A percentile compares a stretch with the other conserved stretches of the same genome.
Evolutionary conservation across 176 grass and related monocot species (phyloP).

Genomic region (Pontederia paniculata): DNA sequence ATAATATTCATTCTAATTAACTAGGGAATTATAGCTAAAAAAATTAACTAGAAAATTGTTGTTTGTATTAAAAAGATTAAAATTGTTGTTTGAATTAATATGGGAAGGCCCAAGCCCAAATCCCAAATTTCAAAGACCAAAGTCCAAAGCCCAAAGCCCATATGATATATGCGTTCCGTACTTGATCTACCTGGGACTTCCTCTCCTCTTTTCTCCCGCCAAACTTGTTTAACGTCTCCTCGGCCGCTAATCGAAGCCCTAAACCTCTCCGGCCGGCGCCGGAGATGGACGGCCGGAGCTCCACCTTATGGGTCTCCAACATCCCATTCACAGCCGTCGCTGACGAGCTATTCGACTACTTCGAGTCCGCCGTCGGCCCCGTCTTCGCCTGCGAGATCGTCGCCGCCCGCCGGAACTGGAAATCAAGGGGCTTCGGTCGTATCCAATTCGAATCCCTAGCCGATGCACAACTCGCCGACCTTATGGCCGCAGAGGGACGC

Average conservation of each 20-base stretch:
- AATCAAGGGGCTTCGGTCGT: slow-evolving; percentile 39
- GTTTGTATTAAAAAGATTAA: no score
- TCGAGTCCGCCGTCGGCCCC: slow-evolving; percentile 40
- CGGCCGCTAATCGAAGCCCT: background rate
- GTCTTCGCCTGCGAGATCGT: slow-evolving; percentile 65
- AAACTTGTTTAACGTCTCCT: no score
- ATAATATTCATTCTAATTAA: no score
- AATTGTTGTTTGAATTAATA: no score
- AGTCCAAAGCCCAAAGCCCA: no score
- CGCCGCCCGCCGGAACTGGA: slow-evolving; percentile 50
- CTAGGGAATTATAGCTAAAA: no score
- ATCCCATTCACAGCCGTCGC: slow-evolving; percentile 55
- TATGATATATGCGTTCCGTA: no score
- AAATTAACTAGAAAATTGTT: no score
- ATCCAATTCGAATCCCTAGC: slow-evolving; percentile 60
- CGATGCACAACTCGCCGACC: slow-evolving; percentile 26
- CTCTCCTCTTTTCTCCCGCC: no score
- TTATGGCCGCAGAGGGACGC: slow-evolving; percentile 32
- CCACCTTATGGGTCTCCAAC: slow-evolving; percentile 50
- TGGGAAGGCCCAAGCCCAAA: no score
- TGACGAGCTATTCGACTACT: slow-evolving; percentile 54
- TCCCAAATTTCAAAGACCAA: no score
- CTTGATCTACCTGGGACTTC: no score
- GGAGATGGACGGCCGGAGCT: background rate
- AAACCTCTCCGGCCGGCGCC: background rate